phyloP scores from a whole-genome alignment of 176 grass and related monocot species.

The Sorghum bicolor region Sorghum_bicolor_NCBIv3 NC_012875.2:51225001-51225500 shows the following conservation, averaged over 20 bases:
- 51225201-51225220: too few relatives aligned
- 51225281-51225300: constrained; percentile 80
- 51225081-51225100: constrained; percentile 77
- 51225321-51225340: constrained; percentile 75
- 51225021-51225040: constrained; percentile 87
- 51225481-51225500: constrained; percentile 76
- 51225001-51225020: constrained; percentile 84
- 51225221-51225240: background rate
- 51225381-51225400: constrained; percentile 71
- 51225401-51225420: background rate
- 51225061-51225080: constrained; percentile 92
- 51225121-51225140: constrained; percentile 6
- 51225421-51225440: background rate
- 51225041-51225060: constrained; percentile 94
- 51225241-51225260: background rate
- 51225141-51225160: background rate
- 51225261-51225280: constrained; percentile 60
- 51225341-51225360: constrained; percentile 93
- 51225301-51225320: constrained; percentile 69
- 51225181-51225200: too few relatives aligned
- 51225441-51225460: background rate
- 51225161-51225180: background rate
- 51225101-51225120: constrained; percentile 54
- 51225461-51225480: constrained; percentile 6
- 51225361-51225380: constrained; percentile 79